Evolutionary conservation across 371 early-diverging fungal genomes (phyloP), one percentile per base, ranked within the genome.

Genomic region (Chytridium lagenaria): DNA sequence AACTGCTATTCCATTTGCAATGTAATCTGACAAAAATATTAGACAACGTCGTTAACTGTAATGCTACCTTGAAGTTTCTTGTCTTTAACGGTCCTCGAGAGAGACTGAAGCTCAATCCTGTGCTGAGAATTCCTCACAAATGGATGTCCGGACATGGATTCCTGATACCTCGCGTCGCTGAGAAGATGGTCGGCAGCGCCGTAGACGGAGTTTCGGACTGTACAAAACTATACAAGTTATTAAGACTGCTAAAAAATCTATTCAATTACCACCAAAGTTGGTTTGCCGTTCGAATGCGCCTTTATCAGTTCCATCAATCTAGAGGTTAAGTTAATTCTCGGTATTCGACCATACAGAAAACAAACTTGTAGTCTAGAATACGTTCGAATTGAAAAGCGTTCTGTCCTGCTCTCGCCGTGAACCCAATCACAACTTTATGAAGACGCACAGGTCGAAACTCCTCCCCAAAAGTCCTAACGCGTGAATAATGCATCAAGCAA

Each of bases 381-480:
- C 84, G 78, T 10, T 92, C 94, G 81, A 91, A 91, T 26, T 79
- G 64, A 72, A 90, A 93, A 71, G 83, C 79, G 71, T 86, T 86
- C 52, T 76, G 51, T 69, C 49, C 66, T 22, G 77, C 76, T 12
- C 71, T 68, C 22, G 78, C 69, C 2, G 80, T 75, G 67, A 84
- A 86, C 1, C 90, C 92, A 64, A 92, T 73, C 0, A 95, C 91
- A 49, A 87, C 84, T 67, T 77, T 78, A 34, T 75, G 73, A 0
- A 95, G 81, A 55, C 83, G 78, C 15, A 95, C 92, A 3, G 96
- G 93, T 15, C 96, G 83, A 74, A 89, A 94, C 49, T 90, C 93
- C 33, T 93, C 91, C 0, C 93, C 92, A 88, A 91, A 95, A 67
- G 73, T 77, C 59, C 83, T 81, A n/a, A 1, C n/a, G 2, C 22